Base-by-base conservation (phyloP, 2,329 filamentous ascomycete genomes). In the Colletotrichum tabaci region DNA sequence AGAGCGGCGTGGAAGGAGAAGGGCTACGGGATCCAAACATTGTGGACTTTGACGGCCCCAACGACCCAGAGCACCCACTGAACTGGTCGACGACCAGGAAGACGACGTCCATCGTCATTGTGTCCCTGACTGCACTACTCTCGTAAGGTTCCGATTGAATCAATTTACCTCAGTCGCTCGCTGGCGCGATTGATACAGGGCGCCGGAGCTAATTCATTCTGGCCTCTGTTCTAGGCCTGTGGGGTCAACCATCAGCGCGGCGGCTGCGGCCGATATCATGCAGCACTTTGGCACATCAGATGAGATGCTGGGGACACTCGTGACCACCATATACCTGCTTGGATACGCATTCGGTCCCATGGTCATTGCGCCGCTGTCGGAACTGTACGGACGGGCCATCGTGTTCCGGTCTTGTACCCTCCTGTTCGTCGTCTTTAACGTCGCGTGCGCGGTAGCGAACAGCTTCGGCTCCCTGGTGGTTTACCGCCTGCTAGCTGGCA, bases 21-120 rank as follows among this genome's bases (percentile, higher is more conserved):
- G 50, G 12, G 38, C 2, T 8, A 26, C 52, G 2, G 23, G 62
- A 65, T 30, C 42, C 52, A 49, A 81, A 86, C 55, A 77, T 86
- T 26, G 83, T 87, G 30, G 77, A 77, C 4, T 87, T 89, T 87
- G 81, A 86, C 46, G 88, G 87, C 0, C 86, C 88, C 3, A 82
- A 90, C 62, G 86, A 88, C 76, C 81, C 81, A 2, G 79, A 82
- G 49, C 87, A 87, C 74, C 86, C 86, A 6, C 84, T 84, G 77
- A 90, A 91, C 79, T 92, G 90, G 89, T 71, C 83, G 0, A 80
- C 79, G 38, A 80, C 78, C 30, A 86, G 84, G 77, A 91, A 91
- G 79, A 91, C 89, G 90, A 79, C 80, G 2, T 85, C 86, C 23
- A 86, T 88, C 2, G 80, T 88, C 50, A 76, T 85, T 6, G 82